Conservation (phyloP, 768 basidiomycete species). For the Pleurotus tuber-regium region DNA sequence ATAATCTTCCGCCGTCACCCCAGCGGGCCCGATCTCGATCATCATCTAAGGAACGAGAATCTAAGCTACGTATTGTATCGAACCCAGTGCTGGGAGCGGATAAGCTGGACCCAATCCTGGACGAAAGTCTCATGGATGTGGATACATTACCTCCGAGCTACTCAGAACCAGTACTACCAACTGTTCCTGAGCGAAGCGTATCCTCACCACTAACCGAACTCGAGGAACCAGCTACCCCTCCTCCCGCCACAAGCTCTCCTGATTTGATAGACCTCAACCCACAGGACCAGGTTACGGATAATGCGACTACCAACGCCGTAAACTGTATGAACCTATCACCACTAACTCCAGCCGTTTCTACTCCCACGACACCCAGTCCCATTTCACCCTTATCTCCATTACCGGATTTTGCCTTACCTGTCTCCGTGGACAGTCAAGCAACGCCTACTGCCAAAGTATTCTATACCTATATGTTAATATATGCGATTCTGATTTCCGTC, state of each 20-base stretch:
- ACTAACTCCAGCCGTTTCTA: background rate
- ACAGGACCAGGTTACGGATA: background rate
- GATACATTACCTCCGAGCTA: constrained; percentile 11
- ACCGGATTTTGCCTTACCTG: background rate
- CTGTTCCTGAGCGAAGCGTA: constrained; percentile 18
- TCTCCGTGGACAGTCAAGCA: background rate
- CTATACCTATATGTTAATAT: background rate
- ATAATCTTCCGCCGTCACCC: constrained; percentile 40
- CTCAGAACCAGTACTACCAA: constrained; percentile 22
- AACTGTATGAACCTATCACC: background rate
- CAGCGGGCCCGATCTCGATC: constrained; percentile 35
- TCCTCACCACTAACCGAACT: constrained; percentile 21
- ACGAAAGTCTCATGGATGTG: constrained; percentile 20
- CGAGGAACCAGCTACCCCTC: constrained; percentile 8
- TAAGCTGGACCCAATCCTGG: constrained; percentile 22
- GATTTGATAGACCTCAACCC: background rate
- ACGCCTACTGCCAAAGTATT: background rate
- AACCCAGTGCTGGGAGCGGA: constrained; percentile 13
- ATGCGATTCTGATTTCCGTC: too few relatives aligned
- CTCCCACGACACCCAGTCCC: background rate
- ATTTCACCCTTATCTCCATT: background rate
- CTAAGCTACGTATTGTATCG: constrained; percentile 29
- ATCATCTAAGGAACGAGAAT: constrained; percentile 35
- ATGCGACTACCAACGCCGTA: too few relatives aligned
- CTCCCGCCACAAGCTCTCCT: constrained; percentile 8